These are phyloP conservation scores for Cladosporium sp. DNA, from an alignment of 2,329 filamentous ascomycete genomes.

Conservation along the genomic window DNA sequence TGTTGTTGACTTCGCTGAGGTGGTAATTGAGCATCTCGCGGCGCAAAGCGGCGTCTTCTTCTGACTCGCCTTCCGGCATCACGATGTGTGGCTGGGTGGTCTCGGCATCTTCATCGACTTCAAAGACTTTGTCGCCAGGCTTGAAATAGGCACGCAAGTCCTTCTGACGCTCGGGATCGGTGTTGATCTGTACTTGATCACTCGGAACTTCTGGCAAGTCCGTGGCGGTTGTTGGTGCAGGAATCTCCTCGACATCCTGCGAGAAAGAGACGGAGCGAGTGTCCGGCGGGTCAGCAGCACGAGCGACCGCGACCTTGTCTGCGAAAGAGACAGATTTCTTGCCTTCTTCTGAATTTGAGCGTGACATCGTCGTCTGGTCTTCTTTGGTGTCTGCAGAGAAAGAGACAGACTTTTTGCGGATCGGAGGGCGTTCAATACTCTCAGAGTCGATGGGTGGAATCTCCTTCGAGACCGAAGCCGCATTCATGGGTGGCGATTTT, in stretches of 20 bases:
- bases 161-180: slow-evolving; percentile 21
- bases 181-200: slow-evolving; percentile 2
- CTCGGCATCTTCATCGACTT: slow-evolving; percentile 42
- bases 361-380: slow-evolving; percentile 31
- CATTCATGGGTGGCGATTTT: not conserved
- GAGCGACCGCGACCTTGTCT: slow-evolving; percentile 33
- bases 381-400: slow-evolving; percentile 60
- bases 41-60: slow-evolving; percentile 74
- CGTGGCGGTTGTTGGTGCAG: slow-evolving; percentile 12
- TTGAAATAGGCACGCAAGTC: slow-evolving; percentile 29
- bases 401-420: slow-evolving; percentile 54
- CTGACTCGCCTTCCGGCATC: slow-evolving; percentile 68
- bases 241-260: slow-evolving; percentile 30
- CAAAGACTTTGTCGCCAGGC: slow-evolving; percentile 38
- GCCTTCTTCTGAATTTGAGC: slow-evolving; percentile 29
- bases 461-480: not conserved
- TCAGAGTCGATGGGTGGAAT: not conserved
- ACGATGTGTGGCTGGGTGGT: slow-evolving; percentile 45
- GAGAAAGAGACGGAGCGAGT: slow-evolving; percentile 30
- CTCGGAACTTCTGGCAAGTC: not conserved
- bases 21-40: slow-evolving; percentile 89
- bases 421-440: slow-evolving; percentile 18
- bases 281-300: slow-evolving; percentile 31
- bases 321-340: slow-evolving; percentile 33
- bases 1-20: slow-evolving; percentile 79